Conservation (phyloP, 345 rosid genomes). For the Stellera chamaejasme region DNA sequence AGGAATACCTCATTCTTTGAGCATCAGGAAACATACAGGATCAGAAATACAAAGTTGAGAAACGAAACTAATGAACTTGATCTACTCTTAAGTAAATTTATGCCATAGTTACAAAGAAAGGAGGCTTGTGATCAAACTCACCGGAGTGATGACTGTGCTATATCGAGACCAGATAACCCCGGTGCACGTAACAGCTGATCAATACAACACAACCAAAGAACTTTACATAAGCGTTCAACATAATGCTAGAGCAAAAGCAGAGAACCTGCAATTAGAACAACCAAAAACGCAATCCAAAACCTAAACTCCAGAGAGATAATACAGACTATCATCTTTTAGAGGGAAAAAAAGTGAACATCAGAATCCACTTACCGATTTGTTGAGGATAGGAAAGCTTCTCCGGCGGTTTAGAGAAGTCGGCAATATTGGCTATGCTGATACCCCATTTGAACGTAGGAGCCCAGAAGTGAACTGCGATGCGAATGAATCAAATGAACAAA, state of each 20-base stretch:
- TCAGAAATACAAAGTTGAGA: background rate
- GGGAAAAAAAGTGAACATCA: background rate
- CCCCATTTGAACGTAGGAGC: slow-evolving; percentile 98
- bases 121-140: slow-evolving; percentile 23
- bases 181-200: slow-evolving; percentile 10
- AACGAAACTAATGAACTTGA: background rate
- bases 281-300: too few relatives aligned
- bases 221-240: slow-evolving; percentile 9
- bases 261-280: background rate
- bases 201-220: slow-evolving; percentile 8
- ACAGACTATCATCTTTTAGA: too few relatives aligned
- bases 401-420: slow-evolving; percentile 74
- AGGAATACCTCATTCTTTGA: background rate
- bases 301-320: too few relatives aligned
- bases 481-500: background rate
- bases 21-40: background rate
- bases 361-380: slow-evolving; percentile 43
- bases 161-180: slow-evolving; percentile 77
- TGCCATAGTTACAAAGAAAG: too few relatives aligned
- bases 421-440: slow-evolving; percentile 79
- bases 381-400: slow-evolving; percentile 88
- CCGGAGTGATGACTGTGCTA: slow-evolving; percentile 84
- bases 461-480: slow-evolving; percentile 81
- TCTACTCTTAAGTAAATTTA: background rate
- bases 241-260: slow-evolving; percentile 1